Evolutionary conservation across 1,284 basidiomycete genomes (phyloP).

Genomic region (Ceratobasidium sp.): DNA sequence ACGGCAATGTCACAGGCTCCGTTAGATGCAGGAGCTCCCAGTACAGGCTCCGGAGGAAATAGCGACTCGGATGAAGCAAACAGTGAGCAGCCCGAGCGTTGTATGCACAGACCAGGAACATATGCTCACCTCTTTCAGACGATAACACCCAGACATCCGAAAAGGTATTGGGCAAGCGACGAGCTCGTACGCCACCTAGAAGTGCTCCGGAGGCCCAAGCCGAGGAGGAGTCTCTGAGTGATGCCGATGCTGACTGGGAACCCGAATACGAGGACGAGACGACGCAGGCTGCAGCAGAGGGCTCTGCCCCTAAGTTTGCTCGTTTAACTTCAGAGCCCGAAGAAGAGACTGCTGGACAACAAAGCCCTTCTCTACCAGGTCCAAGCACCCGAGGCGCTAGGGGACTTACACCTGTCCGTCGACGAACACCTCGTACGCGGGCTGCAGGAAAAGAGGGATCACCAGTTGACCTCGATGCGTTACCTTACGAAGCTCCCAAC

Average conservation of each 20-base stretch:
- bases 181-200: slow-evolving; percentile 24
- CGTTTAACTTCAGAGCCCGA: slow-evolving; percentile 26
- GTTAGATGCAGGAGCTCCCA: neutral
- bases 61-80: slow-evolving; percentile 25
- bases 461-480: slow-evolving; percentile 11
- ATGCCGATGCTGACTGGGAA: slow-evolving; percentile 36
- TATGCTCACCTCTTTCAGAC: slow-evolving; percentile 22
- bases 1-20: slow-evolving; percentile 4
- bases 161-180: slow-evolving; percentile 29
- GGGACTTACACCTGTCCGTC: slow-evolving; percentile 5
- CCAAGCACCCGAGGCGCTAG: slow-evolving; percentile 34
- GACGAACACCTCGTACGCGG: slow-evolving; percentile 16
- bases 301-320: slow-evolving; percentile 24
- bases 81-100: neutral
- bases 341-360: neutral
- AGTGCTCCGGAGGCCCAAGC: neutral
- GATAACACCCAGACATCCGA: slow-evolving; percentile 23
- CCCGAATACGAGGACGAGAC: slow-evolving; percentile 8
- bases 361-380: slow-evolving; percentile 20
- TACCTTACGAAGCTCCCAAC: slow-evolving; percentile 22
- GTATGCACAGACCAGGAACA: neutral
- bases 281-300: neutral
- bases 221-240: slow-evolving; percentile 36
- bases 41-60: slow-evolving; percentile 7
- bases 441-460: slow-evolving; percentile 22